These are phyloP conservation scores for Austroboletus rostrupii DNA, from an alignment of 1,284 basidiomycete genomes.

Conservation along the genomic window DNA sequence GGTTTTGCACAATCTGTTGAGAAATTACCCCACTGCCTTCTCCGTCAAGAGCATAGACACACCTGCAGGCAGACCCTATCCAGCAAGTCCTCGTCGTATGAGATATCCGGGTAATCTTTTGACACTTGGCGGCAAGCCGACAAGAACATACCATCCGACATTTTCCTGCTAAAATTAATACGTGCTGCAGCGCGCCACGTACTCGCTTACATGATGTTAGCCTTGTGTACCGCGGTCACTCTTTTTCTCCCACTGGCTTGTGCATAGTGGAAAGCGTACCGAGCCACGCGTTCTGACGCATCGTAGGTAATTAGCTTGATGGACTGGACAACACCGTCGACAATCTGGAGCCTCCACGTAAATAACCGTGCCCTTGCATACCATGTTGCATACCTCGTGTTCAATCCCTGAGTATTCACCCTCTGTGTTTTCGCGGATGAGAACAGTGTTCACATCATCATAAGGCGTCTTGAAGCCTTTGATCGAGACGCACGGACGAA, in stretches of 20 bases:
- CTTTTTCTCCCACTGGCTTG: slow-evolving; percentile 82
- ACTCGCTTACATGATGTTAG: slow-evolving; percentile 87
- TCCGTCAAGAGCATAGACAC: slow-evolving; percentile 12
- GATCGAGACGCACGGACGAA: slow-evolving; percentile 94
- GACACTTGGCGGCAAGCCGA: slow-evolving; percentile 96
- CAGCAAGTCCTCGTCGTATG: slow-evolving; percentile 95
- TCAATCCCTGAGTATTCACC: slow-evolving; percentile 99
- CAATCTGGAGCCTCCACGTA: slow-evolving; percentile 49
- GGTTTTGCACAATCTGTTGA: slow-evolving; percentile 85
- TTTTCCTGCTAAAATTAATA: slow-evolving; percentile 65
- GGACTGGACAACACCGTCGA: slow-evolving; percentile 98
- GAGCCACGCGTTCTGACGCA: slow-evolving; percentile 96
- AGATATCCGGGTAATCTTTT: slow-evolving; percentile 92
- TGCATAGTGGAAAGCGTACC: slow-evolving; percentile 98
- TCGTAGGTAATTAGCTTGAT: slow-evolving; percentile 99
- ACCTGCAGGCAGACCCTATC: slow-evolving; percentile 96
- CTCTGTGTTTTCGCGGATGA: slow-evolving; percentile 99
- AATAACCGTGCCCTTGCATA: slow-evolving; percentile 2
- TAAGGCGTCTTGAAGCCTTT: slow-evolving; percentile 98
- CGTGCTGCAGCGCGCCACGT: slow-evolving; percentile 1
- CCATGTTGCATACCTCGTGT: slow-evolving; percentile 68
- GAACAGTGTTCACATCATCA: slow-evolving; percentile 95
- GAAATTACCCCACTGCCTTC: slow-evolving; percentile 3
- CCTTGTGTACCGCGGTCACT: slow-evolving; percentile 99
- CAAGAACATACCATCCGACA: slow-evolving; percentile 99